These are phyloP conservation scores for Brassica nigra DNA, from an alignment of 345 rosid species.

Conservation along the genomic window DNA sequence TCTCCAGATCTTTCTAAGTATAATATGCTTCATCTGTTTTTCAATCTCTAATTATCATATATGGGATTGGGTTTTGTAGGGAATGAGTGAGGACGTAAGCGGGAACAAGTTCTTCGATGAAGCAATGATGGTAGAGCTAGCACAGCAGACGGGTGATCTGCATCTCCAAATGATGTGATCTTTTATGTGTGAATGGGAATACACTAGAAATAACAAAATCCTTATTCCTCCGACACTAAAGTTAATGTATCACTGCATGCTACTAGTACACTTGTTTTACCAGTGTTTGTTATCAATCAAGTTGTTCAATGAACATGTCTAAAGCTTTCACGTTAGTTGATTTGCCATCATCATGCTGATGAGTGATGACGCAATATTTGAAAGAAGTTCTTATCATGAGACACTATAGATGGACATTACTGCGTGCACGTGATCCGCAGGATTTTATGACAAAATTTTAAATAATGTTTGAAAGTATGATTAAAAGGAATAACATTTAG, in stretches of 20 bases:
- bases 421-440: neutral
- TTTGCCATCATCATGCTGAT: too few species aligned
- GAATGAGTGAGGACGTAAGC: constrained; percentile 94
- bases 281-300: neutral
- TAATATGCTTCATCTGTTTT: neutral
- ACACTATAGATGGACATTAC: too few species aligned
- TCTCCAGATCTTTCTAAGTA: neutral
- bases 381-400: too few species aligned
- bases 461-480: neutral
- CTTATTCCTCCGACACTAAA: neutral
- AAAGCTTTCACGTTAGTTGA: too few species aligned
- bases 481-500: neutral
- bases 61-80: constrained; percentile 43
- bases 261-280: neutral
- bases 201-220: neutral
- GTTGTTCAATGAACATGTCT: too few species aligned
- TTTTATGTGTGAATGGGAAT: neutral
- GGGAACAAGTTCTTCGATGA: constrained; percentile 87
- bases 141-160: constrained; percentile 79
- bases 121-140: constrained; percentile 86
- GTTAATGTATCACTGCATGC: too few species aligned
- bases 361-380: too few species aligned
- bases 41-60: neutral
- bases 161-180: constrained; percentile 74
- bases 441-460: neutral